Evolutionary conservation across 1,284 basidiomycete species (phyloP).

Genomic region (Exobasidium cylindrosporum): DNA sequence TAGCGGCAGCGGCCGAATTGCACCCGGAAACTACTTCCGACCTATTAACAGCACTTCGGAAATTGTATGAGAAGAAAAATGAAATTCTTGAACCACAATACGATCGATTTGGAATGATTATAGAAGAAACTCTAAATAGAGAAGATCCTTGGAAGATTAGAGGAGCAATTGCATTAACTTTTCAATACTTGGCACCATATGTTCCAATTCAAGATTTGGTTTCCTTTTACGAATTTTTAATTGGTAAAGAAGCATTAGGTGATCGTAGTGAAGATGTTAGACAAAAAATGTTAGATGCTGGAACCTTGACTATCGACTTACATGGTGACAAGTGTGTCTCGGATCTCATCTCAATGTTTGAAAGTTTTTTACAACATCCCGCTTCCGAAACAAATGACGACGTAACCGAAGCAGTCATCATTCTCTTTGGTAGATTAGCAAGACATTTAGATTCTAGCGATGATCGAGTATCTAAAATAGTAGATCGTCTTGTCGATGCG

Average conservation of each 20-base stretch:
- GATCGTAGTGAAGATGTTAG: conserved; percentile 81
- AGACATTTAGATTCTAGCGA: conserved; percentile 72
- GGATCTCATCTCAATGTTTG: conserved; percentile 78
- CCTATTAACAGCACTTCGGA: conserved; percentile 63
- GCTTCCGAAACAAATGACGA: conserved; percentile 34
- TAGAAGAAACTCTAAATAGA: conserved; percentile 80
- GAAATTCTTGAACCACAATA: conserved; percentile 68
- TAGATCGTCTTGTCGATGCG: conserved; percentile 84
- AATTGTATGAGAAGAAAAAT: conserved; percentile 81
- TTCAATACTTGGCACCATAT: conserved; percentile 69
- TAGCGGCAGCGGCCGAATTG: conserved; percentile 73
- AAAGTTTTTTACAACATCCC: conserved; percentile 67
- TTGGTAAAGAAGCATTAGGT: conserved; percentile 79
- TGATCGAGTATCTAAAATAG: conserved; percentile 60
- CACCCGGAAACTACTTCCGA: conserved; percentile 69
- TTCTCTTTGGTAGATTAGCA: conserved; percentile 89
- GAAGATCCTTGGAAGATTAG: conserved; percentile 88
- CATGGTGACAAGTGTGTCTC: conserved; percentile 74
- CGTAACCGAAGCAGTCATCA: conserved; percentile 88
- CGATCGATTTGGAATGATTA: conserved; percentile 74
- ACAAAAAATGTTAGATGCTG: conserved; percentile 80
- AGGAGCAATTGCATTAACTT: conserved; percentile 70
- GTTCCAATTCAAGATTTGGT: conserved; percentile 69
- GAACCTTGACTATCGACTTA: conserved; percentile 75
- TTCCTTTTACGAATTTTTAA: conserved; percentile 82